Base-by-base conservation (phyloP, 2,329 filamentous ascomycete genomes). In the Botrytis cinerea region DNA sequence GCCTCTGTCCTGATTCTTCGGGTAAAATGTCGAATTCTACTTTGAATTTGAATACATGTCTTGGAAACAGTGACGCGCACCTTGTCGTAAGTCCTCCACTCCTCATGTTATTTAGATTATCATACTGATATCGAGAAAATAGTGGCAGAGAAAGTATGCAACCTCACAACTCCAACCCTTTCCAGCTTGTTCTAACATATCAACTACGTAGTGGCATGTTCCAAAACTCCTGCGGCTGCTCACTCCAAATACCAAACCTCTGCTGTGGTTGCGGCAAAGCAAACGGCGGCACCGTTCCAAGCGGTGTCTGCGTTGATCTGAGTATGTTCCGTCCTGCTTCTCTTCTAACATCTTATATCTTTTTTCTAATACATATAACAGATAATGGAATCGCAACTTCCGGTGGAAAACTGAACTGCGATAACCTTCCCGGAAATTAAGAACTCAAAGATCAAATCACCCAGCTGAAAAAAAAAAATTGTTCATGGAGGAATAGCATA, bases 141-240 rank as follows among this genome's bases (percentile, higher is more conserved):
- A 72, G 70, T 72, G 70, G 70, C 16, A 72, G 40, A 54, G 25
- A n/a, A n/a, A 72, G 70, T 72, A 72, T 4, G 18, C 16, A 18
- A 25, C 9, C 45, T 18, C 48, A 22, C 10, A 32, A 4, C 1
- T 16, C 22, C 38, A 32, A 6, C 1, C 5, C 40, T 2, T 25
- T 18, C 18, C 22, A 51, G 22, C 12, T 38, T 9, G 0, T 46
- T 62, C 57, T 60, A 70, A 60, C 54, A 35, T n/a, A 45, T 57
- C 8, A 16, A 51, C 48, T 57, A 4, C 40, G 46, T 35, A 72
- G 70, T 20, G 70, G 70, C 70, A 67, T 66, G 60, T 72, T 72
- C 60, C 70, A 72, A 57, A 67, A 16, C 60, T 32, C 60, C 60
- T 66, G 61, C 38, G 70, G 70, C 14, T 71, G 70, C n/a, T 32